Conservation (phyloP, 805 yeast species). For the Wickerhamiella shivajii region DNA sequence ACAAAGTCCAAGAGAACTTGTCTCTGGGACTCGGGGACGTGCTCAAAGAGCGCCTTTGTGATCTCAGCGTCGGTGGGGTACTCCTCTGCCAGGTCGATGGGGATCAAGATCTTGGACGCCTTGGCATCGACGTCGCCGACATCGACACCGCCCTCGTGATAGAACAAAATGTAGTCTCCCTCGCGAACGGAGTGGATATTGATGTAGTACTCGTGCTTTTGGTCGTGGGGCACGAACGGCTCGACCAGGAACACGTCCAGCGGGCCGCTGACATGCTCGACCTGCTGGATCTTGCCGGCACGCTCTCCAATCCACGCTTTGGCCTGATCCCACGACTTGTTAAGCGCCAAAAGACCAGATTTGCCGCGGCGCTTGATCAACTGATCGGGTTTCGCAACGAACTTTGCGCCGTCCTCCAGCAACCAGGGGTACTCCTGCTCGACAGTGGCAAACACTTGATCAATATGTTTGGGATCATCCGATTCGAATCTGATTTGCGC, state of each 20-base stretch:
- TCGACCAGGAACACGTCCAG: constrained; percentile 31
- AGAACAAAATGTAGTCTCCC: constrained; percentile 34
- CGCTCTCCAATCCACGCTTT: constrained; percentile 31
- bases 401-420: constrained; percentile 24
- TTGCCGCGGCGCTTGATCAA: constrained; percentile 34
- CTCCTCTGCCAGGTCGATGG: constrained; percentile 28
- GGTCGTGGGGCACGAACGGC: constrained; percentile 35
- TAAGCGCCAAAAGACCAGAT: constrained; percentile 30
- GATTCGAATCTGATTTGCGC: constrained; percentile 25
- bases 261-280: constrained; percentile 29
- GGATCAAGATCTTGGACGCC: constrained; percentile 30
- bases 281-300: constrained; percentile 28
- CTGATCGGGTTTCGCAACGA: constrained; percentile 35
- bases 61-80: constrained; percentile 29
- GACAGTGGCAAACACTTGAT: constrained; percentile 24
- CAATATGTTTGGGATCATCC: constrained; percentile 19
- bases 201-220: constrained; percentile 33
- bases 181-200: constrained; percentile 35
- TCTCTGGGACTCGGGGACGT: constrained; percentile 30
- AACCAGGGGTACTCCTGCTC: constrained; percentile 31
- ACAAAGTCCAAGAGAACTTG: constrained; percentile 30
- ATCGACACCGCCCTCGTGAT: constrained; percentile 36
- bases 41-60: constrained; percentile 23
- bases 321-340: constrained; percentile 31
- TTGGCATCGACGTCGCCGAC: constrained; percentile 35